Percentiles rank a stretch among this genome's conserved stretches.
phyloP scores from a whole-genome alignment of 2,329 filamentous ascomycete genomes.

The Tolypocladium album region DNA sequence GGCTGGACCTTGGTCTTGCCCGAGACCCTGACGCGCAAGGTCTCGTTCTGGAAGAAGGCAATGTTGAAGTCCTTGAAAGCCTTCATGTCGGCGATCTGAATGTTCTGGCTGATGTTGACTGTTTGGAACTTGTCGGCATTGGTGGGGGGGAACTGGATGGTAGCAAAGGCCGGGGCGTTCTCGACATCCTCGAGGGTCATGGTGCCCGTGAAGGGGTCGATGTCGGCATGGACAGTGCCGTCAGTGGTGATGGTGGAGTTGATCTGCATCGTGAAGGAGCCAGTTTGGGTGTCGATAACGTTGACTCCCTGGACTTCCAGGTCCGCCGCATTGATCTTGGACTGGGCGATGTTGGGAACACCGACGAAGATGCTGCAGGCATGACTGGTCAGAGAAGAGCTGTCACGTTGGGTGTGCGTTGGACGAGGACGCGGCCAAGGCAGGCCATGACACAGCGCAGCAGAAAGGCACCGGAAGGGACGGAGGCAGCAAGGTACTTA shows the following conservation, averaged over 20 bases:
- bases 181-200: conserved; percentile 44
- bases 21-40: conserved; percentile 36
- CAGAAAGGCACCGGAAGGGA: background rate
- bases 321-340: conserved; percentile 40
- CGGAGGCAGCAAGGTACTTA: conserved; percentile 27
- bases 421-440: background rate
- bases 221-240: conserved; percentile 38
- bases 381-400: background rate
- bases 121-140: conserved; percentile 34
- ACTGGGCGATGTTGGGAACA: conserved; percentile 45
- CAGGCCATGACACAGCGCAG: background rate
- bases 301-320: conserved; percentile 41
- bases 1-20: conserved; percentile 43
- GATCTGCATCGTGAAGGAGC: conserved; percentile 40
- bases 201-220: conserved; percentile 38
- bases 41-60: conserved; percentile 39
- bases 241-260: conserved; percentile 44
- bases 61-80: conserved; percentile 46
- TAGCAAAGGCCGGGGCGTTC: conserved; percentile 36
- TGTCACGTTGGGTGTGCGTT: background rate
- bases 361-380: conserved; percentile 40
- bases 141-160: conserved; percentile 40
- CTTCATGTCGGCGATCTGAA: conserved; percentile 32
- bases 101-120: conserved; percentile 40
- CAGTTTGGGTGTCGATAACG: conserved; percentile 33